Evolutionary conservation across 2,329 filamentous ascomycete genomes (phyloP).

Genomic region (Salinomyces thailandicus): DNA sequence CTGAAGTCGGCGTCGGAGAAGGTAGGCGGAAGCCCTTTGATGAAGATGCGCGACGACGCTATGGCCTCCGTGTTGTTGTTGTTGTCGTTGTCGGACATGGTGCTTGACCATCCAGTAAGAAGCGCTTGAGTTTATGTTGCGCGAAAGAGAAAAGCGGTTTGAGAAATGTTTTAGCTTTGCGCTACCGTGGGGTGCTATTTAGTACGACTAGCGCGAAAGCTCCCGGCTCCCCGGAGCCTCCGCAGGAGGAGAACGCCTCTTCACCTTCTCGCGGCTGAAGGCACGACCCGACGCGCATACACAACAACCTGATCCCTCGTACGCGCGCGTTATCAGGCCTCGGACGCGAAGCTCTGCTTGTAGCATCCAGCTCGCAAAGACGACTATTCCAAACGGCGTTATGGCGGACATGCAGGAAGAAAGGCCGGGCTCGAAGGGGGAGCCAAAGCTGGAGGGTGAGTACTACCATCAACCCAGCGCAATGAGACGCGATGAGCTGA

Average conservation of each 20-base stretch:
- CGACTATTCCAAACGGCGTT: constrained; percentile 1
- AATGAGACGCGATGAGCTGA: too few relatives aligned
- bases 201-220: constrained; percentile 4
- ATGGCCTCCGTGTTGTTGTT: constrained; percentile 4
- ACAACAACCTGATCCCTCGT: neutral
- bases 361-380: too few relatives aligned
- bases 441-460: constrained; percentile 67
- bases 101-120: too few relatives aligned
- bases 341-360: neutral
- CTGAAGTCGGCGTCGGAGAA: constrained; percentile 77
- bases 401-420: constrained; percentile 21
- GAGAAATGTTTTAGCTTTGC: neutral
- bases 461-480: too few relatives aligned
- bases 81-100: too few relatives aligned
- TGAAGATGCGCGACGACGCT: constrained; percentile 64
- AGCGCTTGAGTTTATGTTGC: too few relatives aligned
- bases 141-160: neutral
- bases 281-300: constrained; percentile 1
- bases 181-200: neutral
- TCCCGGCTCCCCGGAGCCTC: neutral
- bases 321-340: neutral
- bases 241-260: too few relatives aligned
- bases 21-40: constrained; percentile 67
- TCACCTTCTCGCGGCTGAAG: neutral
- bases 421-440: too few relatives aligned